phyloP scores from a whole-genome alignment of 2,329 filamentous ascomycete species.

The Fusarium sarcochroum region DNA sequence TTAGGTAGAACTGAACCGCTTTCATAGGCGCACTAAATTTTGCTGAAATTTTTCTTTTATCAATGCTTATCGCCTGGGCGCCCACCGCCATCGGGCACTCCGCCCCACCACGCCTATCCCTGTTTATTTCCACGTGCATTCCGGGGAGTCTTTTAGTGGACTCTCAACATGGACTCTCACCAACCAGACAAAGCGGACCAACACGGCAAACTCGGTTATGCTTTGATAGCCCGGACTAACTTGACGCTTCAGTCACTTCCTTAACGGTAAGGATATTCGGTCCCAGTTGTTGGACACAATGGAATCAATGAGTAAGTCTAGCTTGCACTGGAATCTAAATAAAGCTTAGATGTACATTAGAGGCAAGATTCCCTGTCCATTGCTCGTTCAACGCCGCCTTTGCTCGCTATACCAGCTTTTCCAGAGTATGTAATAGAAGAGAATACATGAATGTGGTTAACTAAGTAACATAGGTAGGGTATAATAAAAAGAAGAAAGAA shows the following conservation, averaged over 20 bases:
- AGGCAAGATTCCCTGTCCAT: slow-evolving; percentile 16
- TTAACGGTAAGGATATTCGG: neutral
- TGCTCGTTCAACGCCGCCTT: slow-evolving; percentile 27
- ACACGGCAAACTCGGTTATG: too few relatives aligned
- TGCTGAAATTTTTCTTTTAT: slow-evolving; percentile 36
- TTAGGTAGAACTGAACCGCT: slow-evolving; percentile 27
- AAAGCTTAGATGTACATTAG: slow-evolving; percentile 27
- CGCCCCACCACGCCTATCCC: slow-evolving; percentile 27
- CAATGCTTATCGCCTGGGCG: slow-evolving; percentile 32
- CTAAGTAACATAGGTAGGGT: slow-evolving; percentile 38
- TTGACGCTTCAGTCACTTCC: neutral
- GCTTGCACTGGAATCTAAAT: slow-evolving; percentile 22
- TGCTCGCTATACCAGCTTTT: slow-evolving; percentile 28
- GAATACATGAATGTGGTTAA: slow-evolving; percentile 31
- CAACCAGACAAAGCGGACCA: neutral
- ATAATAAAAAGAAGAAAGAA: slow-evolving; percentile 41
- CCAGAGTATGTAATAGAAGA: slow-evolving; percentile 31
- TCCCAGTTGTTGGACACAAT: neutral
- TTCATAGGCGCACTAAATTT: slow-evolving; percentile 39
- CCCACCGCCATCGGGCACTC: slow-evolving; percentile 32
- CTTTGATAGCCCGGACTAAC: neutral
- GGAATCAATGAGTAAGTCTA: slow-evolving; percentile 3
- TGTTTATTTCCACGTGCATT: slow-evolving; percentile 46
- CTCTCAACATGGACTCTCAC: neutral
- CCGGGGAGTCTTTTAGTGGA: slow-evolving; percentile 30